phyloP scores from a whole-genome alignment of 164 flowering plant species.

The Tetrastigma voinierianum region DNA sequence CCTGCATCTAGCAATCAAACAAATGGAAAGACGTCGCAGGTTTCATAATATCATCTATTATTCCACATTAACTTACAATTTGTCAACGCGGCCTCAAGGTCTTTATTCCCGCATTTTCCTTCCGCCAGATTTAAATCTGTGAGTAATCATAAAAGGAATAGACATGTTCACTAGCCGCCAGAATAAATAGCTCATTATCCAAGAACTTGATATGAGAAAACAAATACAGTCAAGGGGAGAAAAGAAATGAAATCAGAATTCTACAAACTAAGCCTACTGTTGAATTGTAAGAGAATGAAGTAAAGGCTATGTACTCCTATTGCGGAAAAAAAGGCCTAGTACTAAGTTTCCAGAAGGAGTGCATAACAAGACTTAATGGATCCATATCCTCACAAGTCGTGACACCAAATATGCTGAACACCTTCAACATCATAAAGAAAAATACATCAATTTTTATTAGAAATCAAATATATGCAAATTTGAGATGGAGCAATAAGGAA shows the following conservation, averaged over 20 bases:
- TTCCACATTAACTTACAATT: constrained; percentile 69
- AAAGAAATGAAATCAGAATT: not conserved
- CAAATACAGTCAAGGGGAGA: not conserved
- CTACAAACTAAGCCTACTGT: constrained; percentile 5
- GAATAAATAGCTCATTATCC: not conserved
- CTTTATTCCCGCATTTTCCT: constrained; percentile 96
- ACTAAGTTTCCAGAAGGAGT: not conserved
- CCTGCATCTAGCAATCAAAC: not conserved
- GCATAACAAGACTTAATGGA: constrained; percentile 49
- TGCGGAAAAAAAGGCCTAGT: not conserved
- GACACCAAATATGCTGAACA: constrained; percentile 94
- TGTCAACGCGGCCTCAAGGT: constrained; percentile 84
- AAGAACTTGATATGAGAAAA: not conserved
- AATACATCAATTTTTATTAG: not conserved
- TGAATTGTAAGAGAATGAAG: not conserved
- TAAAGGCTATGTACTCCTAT: not conserved
- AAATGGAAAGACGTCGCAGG: too few relatives aligned
- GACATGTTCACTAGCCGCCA: not conserved
- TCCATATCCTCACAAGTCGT: constrained; percentile 92
- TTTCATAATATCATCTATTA: not conserved
- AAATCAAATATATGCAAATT: not conserved
- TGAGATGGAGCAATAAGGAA: not conserved
- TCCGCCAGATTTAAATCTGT: constrained; percentile 91
- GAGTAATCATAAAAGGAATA: constrained; percentile 10
- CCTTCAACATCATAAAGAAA: constrained; percentile 44